A percentile compares a stretch with the other conserved stretches of the same genome.
phyloP scores from a whole-genome alignment of 2,329 filamentous ascomycete genomes.

The Arthrobotrys megalospora region DNA sequence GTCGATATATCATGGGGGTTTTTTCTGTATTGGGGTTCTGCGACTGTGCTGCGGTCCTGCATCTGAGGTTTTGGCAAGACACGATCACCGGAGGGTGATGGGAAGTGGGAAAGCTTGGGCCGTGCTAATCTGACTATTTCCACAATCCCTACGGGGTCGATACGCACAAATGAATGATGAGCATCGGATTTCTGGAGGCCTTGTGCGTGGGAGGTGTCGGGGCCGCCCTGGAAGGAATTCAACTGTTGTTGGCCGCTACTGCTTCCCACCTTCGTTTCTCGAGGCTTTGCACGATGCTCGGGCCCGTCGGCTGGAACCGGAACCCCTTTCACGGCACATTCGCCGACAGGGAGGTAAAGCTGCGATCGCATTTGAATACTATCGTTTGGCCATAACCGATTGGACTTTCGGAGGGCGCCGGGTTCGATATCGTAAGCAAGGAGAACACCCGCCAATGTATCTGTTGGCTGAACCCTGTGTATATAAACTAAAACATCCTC shows the following conservation, averaged over 20 bases:
- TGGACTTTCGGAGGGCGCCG: constrained; percentile 85
- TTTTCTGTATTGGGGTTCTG: constrained; percentile 70
- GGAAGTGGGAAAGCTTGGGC: constrained; percentile 89
- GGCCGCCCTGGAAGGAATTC: constrained; percentile 63
- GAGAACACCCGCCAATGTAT: constrained; percentile 92
- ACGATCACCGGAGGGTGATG: constrained; percentile 71
- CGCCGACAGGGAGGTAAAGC: constrained; percentile 88
- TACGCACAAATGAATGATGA: constrained; percentile 73
- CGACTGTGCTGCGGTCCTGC: constrained; percentile 66
- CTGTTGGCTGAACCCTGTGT: constrained; percentile 84
- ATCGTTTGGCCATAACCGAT: constrained; percentile 95
- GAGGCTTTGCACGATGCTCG: constrained; percentile 67
- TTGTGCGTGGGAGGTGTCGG: constrained; percentile 65
- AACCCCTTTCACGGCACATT: constrained; percentile 84
- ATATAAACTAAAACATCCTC: constrained; percentile 89
- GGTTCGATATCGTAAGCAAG: constrained; percentile 90
- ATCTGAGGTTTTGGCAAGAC: constrained; percentile 64
- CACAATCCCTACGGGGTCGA: constrained; percentile 73
- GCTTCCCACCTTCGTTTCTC: not conserved
- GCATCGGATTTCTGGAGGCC: constrained; percentile 69
- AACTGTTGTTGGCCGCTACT: constrained; percentile 25
- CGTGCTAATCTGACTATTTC: constrained; percentile 89
- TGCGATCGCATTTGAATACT: constrained; percentile 86
- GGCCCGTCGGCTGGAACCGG: constrained; percentile 71
- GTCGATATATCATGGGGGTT: constrained; percentile 68